Evolutionary conservation across 73 alveolate species (phyloP).

Genomic region (Paramecium octaurelia): DNA sequence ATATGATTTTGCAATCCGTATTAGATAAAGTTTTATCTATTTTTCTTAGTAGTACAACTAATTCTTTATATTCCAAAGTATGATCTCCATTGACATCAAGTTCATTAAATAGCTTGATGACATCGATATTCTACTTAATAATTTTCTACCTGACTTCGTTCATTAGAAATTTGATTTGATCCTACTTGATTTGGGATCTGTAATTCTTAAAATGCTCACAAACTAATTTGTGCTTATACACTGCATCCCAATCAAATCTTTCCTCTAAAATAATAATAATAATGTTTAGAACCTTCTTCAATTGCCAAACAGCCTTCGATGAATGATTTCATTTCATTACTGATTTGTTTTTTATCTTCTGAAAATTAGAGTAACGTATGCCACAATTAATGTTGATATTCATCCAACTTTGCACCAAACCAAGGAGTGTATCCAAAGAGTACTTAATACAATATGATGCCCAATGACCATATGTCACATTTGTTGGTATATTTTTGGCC

Average conservation of each 20-base stretch:
- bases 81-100: constrained; percentile 40
- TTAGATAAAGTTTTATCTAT: constrained; percentile 18
- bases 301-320: neutral
- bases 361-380: neutral
- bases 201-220: constrained; percentile 50
- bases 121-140: constrained; percentile 50
- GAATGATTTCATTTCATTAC: constrained; percentile 21
- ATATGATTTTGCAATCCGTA: constrained; percentile 44
- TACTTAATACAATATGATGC: constrained; percentile 4
- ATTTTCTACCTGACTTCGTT: constrained; percentile 58
- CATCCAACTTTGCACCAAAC: neutral
- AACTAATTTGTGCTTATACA: constrained; percentile 35
- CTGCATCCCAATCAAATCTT: constrained; percentile 56
- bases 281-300: neutral
- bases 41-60: neutral
- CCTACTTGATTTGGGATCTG: constrained; percentile 8
- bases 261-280: neutral
- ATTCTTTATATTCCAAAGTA: constrained; percentile 46
- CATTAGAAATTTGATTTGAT: constrained; percentile 44
- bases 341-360: neutral
- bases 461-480: constrained; percentile 30
- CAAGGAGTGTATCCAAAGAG: constrained; percentile 34
- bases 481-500: neutral
- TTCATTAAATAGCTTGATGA: constrained; percentile 34
- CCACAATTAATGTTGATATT: neutral